These are phyloP conservation scores for Cryptosporidium viatorum DNA, from an alignment of 169 alveolate genomes.

Conservation along the genomic window DNA sequence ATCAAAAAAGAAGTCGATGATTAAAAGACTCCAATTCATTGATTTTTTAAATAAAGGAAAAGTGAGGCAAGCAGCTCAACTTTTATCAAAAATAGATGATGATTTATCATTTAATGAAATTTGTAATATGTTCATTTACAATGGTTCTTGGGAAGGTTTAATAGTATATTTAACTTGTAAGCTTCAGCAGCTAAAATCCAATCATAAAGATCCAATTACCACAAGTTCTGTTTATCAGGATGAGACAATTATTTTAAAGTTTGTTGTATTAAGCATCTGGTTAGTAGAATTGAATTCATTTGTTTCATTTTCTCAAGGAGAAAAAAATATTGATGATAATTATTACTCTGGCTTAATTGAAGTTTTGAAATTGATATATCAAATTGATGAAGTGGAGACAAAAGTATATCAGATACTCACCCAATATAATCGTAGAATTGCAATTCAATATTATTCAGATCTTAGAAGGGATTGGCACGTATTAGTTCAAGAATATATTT, in stretches of 20 bases:
- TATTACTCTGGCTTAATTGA: constrained; percentile 13
- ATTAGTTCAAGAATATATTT: constrained; percentile 42
- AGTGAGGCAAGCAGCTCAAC: constrained; percentile 16
- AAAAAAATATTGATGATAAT: not conserved
- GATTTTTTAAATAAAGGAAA: constrained; percentile 29
- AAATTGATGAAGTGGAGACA: constrained; percentile 56
- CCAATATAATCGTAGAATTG: constrained; percentile 45
- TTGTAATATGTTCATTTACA: constrained; percentile 37
- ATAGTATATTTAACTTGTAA: constrained; percentile 25
- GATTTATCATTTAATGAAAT: constrained; percentile 64
- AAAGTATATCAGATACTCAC: constrained; percentile 25
- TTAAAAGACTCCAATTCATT: constrained; percentile 32
- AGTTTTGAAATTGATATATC: constrained; percentile 11
- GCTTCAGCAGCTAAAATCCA: constrained; percentile 31
- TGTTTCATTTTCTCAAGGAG: constrained; percentile 36
- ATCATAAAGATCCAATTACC: constrained; percentile 6
- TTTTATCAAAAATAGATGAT: constrained; percentile 23
- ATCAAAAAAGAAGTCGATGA: constrained; percentile 8
- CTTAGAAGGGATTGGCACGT: constrained; percentile 69
- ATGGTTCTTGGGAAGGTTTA: constrained; percentile 46
- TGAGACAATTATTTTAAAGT: constrained; percentile 11
- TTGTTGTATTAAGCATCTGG: constrained; percentile 49
- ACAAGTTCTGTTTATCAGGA: not conserved
- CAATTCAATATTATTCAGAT: constrained; percentile 38
- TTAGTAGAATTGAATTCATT: constrained; percentile 44